Conservation (phyloP, 345 rosid genomes). For the Sapria himalayana region DNA sequence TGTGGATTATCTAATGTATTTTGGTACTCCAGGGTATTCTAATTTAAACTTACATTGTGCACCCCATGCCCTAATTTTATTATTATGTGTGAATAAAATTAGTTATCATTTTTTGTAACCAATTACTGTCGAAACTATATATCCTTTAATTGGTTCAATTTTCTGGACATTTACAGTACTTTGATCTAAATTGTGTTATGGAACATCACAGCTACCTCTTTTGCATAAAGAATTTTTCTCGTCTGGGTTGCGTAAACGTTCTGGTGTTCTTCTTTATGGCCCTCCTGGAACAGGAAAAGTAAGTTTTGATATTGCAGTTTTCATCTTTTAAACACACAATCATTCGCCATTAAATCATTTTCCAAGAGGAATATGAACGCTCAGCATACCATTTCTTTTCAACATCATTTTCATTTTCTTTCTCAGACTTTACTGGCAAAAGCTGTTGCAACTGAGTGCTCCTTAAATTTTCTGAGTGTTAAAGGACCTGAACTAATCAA, state of each 20-base stretch:
- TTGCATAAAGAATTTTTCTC: constrained; percentile 89
- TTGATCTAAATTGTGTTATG: not conserved
- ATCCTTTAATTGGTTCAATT: not conserved
- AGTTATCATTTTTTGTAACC: too few relatives aligned
- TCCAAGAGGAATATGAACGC: not conserved
- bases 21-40: too few relatives aligned
- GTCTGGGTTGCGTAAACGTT: constrained; percentile 86
- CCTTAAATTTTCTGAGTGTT: constrained; percentile 83
- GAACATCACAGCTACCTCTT: constrained; percentile 41
- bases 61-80: too few relatives aligned
- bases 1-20: too few relatives aligned
- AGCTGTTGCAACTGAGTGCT: constrained; percentile 97
- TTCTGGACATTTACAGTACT: not conserved
- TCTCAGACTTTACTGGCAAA: constrained; percentile 78
- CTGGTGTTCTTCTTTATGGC: constrained; percentile 93
- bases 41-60: too few relatives aligned
- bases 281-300: constrained; percentile 99
- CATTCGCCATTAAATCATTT: not conserved
- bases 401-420: constrained; percentile 11
- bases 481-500: constrained; percentile 97
- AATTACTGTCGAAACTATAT: too few relatives aligned
- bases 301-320: constrained; percentile 8
- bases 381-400: constrained; percentile 2
- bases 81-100: too few relatives aligned
- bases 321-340: constrained; percentile 3